These are phyloP conservation scores for Diplogelasinospora grovesii DNA, from an alignment of 495 filamentous ascomycete genomes.

Conservation along the genomic window DNA sequence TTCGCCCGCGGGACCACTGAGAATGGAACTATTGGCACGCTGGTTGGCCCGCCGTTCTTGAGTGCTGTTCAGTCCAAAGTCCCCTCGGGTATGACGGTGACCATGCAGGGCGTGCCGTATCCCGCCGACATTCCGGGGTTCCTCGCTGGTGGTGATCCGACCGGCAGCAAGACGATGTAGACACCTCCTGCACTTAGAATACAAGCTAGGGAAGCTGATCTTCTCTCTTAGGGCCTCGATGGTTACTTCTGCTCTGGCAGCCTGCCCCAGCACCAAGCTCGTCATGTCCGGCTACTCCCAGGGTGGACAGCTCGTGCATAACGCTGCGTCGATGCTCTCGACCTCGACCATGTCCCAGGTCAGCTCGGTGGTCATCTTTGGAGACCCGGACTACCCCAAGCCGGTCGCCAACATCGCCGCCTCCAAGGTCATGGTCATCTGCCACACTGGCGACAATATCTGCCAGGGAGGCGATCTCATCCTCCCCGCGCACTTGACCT, in stretches of 20 bases:
- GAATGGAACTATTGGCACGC: conserved; percentile 48
- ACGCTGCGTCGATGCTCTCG: conserved; percentile 34
- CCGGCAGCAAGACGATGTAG: conserved; percentile 32
- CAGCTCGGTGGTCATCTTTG: conserved; percentile 47
- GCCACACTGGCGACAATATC: conserved; percentile 48
- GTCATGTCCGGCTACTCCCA: conserved; percentile 58
- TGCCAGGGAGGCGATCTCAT: conserved; percentile 46
- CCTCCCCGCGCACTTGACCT: conserved; percentile 45
- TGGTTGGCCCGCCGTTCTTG: conserved; percentile 51
- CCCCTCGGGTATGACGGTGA: conserved; percentile 35
- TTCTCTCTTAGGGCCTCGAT: conserved; percentile 36
- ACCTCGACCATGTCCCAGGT: conserved; percentile 25
- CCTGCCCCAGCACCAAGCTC: conserved; percentile 55
- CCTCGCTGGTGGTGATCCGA: conserved; percentile 37
- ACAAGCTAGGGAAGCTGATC: neutral
- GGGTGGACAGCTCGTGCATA: conserved; percentile 47
- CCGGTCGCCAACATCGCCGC: conserved; percentile 38
- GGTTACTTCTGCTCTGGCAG: conserved; percentile 37
- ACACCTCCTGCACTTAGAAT: no score
- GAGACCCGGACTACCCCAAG: conserved; percentile 44
- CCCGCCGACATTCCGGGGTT: conserved; percentile 34
- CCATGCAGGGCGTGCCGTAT: conserved; percentile 54
- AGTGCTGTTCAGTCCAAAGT: conserved; percentile 32
- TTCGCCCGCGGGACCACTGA: conserved; percentile 55
- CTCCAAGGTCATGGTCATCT: conserved; percentile 45